These are phyloP conservation scores for Nyssa sinensis DNA, from an alignment of 148 eudicot species.

Conservation along the genomic window DNA sequence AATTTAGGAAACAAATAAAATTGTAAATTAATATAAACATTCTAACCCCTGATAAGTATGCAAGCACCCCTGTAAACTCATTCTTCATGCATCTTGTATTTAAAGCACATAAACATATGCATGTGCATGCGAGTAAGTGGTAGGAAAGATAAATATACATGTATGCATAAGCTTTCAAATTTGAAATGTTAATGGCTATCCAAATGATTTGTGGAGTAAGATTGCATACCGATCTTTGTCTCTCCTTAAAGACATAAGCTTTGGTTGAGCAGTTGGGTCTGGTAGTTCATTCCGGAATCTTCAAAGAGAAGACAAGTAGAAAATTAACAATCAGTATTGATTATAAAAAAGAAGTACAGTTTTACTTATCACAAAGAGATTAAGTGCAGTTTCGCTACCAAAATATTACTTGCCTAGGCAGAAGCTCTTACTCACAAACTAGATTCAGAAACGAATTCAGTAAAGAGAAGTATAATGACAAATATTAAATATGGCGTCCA, in stretches of 20 bases:
- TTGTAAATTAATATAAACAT: not conserved
- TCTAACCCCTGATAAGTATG: not conserved
- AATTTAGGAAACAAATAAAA: no score
- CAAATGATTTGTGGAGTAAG: not conserved
- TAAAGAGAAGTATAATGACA: no score
- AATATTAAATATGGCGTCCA: not conserved
- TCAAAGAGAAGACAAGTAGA: constrained; percentile 17
- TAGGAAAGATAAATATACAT: not conserved
- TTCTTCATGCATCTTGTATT: not conserved
- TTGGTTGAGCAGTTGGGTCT: constrained; percentile 86
- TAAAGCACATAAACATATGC: not conserved
- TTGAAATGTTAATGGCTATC: not conserved
- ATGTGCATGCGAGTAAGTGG: not conserved
- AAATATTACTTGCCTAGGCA: not conserved
- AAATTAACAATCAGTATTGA: constrained; percentile 10
- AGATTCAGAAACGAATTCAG: not conserved
- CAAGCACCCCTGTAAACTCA: not conserved
- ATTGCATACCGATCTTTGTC: constrained; percentile 79
- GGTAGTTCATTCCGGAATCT: constrained; percentile 97
- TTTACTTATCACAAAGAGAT: not conserved
- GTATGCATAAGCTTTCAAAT: not conserved
- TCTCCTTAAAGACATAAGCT: constrained; percentile 67
- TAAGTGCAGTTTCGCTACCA: not conserved
- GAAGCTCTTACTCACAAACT: not conserved
- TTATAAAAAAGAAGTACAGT: not conserved